A percentile compares a stretch with the other conserved stretches of the same genome.
These are phyloP conservation scores for Effrenium voratum DNA, from an alignment of 73 alveolate species.

Conservation along the genomic window DNA sequence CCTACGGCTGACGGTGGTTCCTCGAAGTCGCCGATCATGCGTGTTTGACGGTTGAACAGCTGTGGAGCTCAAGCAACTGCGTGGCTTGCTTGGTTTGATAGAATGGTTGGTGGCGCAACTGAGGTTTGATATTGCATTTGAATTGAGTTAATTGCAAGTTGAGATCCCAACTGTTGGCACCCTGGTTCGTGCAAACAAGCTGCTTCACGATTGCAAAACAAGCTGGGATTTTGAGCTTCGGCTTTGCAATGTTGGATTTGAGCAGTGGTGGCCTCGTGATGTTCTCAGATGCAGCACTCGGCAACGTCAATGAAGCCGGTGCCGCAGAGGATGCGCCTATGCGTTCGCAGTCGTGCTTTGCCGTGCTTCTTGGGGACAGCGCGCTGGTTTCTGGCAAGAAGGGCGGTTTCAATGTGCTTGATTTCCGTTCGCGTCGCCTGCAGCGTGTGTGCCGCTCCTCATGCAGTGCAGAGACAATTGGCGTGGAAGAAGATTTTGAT, in stretches of 20 bases:
- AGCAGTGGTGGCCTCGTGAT: background rate
- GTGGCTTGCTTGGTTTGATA: background rate
- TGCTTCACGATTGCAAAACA: background rate
- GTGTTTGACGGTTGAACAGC: background rate
- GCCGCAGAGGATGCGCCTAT: background rate
- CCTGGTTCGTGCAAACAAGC: background rate
- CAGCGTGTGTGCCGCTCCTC: slow-evolving; percentile 3
- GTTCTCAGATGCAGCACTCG: slow-evolving; percentile 16
- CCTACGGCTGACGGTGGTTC: background rate
- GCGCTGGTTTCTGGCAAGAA: background rate
- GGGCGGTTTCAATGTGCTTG: slow-evolving; percentile 5
- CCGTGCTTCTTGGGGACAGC: background rate
- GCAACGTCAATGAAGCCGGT: background rate
- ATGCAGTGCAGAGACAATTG: background rate
- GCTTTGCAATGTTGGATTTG: background rate
- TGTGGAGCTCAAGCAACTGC: background rate
- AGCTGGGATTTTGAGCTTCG: background rate
- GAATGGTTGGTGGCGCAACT: slow-evolving; percentile 25
- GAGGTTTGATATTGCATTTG: background rate
- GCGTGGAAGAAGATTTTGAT: background rate
- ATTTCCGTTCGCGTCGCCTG: slow-evolving; percentile 1
- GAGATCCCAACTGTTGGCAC: slow-evolving; percentile 14
- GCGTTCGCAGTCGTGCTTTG: slow-evolving; percentile 5
- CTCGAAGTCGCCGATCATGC: background rate
- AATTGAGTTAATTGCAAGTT: background rate